Percentiles rank a stretch among this genome's conserved stretches.
These are phyloP conservation scores for Paraphaeosphaeria minitans DNA, from an alignment of 2,329 filamentous ascomycete species.

Conservation along the genomic window DNA sequence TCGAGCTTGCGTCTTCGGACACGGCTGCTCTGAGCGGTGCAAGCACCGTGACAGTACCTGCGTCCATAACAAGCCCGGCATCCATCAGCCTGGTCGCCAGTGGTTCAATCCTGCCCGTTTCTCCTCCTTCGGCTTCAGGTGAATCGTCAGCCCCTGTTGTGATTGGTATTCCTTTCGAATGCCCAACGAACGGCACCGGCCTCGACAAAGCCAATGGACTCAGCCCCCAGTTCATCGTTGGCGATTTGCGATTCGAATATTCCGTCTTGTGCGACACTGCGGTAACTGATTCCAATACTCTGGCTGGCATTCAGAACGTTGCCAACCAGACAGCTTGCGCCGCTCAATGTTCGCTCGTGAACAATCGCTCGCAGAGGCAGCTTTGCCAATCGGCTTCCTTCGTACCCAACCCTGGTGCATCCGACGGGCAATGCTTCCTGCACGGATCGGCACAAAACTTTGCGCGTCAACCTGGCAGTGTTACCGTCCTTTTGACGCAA, in stretches of 20 bases:
- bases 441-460: constrained; percentile 18
- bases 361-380: constrained; percentile 26
- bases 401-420: constrained; percentile 22
- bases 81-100: constrained; percentile 10
- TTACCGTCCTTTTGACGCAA: constrained; percentile 28
- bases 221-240: constrained; percentile 31
- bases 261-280: constrained; percentile 35
- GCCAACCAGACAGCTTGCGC: constrained; percentile 32
- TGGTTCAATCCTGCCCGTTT: constrained; percentile 10
- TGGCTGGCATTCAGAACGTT: constrained; percentile 21
- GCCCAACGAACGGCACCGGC: constrained; percentile 19
- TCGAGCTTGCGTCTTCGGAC: background rate
- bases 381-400: constrained; percentile 33
- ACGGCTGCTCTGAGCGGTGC: background rate
- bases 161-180: constrained; percentile 33
- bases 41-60: background rate
- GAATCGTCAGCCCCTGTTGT: constrained; percentile 19
- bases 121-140: background rate
- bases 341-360: constrained; percentile 36
- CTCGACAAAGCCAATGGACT: constrained; percentile 12
- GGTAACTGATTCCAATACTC: constrained; percentile 23
- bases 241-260: constrained; percentile 32
- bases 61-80: constrained; percentile 6
- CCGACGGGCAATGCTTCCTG: constrained; percentile 29
- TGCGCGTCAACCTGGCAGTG: constrained; percentile 22